These are phyloP conservation scores for Epichloe hybrida DNA, from an alignment of 2,329 filamentous ascomycete species.

Conservation along the genomic window DNA sequence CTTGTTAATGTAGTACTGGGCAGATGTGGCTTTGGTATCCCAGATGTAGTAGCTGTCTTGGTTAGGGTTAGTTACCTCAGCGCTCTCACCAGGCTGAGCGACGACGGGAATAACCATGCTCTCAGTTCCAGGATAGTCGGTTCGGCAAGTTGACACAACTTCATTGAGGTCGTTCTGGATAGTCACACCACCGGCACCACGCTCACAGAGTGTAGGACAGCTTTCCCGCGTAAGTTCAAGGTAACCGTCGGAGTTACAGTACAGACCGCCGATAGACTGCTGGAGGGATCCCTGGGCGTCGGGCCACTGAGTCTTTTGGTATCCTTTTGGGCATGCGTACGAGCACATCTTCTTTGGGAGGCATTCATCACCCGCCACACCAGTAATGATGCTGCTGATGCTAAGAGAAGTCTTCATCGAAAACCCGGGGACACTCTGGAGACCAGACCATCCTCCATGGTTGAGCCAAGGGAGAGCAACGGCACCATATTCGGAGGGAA, in stretches of 20 bases:
- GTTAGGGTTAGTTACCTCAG: conserved; percentile 62
- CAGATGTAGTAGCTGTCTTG: conserved; percentile 63
- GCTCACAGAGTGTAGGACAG: conserved; percentile 60
- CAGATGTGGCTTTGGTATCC: conserved; percentile 62
- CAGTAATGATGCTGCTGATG: conserved; percentile 54
- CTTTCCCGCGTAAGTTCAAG: conserved; percentile 61
- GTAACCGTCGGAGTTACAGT: conserved; percentile 59
- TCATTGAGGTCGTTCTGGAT: conserved; percentile 61
- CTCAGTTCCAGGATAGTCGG: conserved; percentile 91
- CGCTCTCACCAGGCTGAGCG: conserved; percentile 42
- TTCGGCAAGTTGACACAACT: conserved; percentile 71
- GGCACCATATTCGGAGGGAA: conserved; percentile 74
- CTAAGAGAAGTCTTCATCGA: conserved; percentile 28
- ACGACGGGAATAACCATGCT: conserved; percentile 69
- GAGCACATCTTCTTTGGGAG: conserved; percentile 62
- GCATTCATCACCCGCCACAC: conserved; percentile 48
- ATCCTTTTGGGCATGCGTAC: conserved; percentile 82
- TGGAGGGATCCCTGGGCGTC: conserved; percentile 59
- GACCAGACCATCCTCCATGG: conserved; percentile 66
- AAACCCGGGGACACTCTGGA: conserved; percentile 51
- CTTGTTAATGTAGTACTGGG: conserved; percentile 95
- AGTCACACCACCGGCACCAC: conserved; percentile 54
- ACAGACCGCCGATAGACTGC: conserved; percentile 79
- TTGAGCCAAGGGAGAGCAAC: conserved; percentile 54
- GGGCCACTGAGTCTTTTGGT: conserved; percentile 89